Base-by-base conservation (phyloP, 495 filamentous ascomycete genomes). In the Talaromyces stipitatus region DNA sequence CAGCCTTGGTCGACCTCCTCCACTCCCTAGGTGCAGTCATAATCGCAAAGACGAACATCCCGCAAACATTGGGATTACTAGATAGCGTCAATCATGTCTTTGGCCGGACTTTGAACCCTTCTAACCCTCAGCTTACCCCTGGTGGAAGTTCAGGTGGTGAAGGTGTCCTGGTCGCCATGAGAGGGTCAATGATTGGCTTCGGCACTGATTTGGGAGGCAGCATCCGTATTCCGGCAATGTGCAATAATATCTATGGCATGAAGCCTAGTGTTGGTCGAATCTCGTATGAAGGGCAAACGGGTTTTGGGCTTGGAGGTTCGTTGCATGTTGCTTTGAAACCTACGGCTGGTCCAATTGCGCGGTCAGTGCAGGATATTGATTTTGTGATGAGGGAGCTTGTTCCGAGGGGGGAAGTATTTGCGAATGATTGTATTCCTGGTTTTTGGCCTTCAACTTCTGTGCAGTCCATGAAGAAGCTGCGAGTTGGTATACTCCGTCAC, bases 81-180 rank as follows among this genome's bases (percentile, higher is more conserved):
- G 62, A 53, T 23, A 56, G 28, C 2, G 67, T 68, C 38, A 77
- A 74, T 50, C 65, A 73, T 55, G 70, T 73, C 59, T 69, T 66
- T 52, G 77, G 78, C 12, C 75, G 68, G 12, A 84, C 82, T 0
- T 67, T 81, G 7, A 84, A 85, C 61, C 82, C 85, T 0, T 69
- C 73, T 53, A 84, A 87, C 61, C 71, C 65, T 3, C 66, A 62
- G 0, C 64, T 87, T 23, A 85, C 80, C 8, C 64, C 78, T 4
- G 85, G 86, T 4, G 86, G 85, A 0, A 84, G 80, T 47, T 82
- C 82, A 2, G 85, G 85, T 14, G 86, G 87, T 41, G 87, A 90
- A 64, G 82, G 77, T 1, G 82, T 85, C 0, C 70, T 89, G n/a
- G 59, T 87, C 29, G 82, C 75, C 0, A 67, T 83, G 2, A 64